A percentile compares a stretch with the other conserved stretches of the same genome.
Conservation (phyloP, 2,329 filamentous ascomycete genomes). For the Diaporthe citri region DNA sequence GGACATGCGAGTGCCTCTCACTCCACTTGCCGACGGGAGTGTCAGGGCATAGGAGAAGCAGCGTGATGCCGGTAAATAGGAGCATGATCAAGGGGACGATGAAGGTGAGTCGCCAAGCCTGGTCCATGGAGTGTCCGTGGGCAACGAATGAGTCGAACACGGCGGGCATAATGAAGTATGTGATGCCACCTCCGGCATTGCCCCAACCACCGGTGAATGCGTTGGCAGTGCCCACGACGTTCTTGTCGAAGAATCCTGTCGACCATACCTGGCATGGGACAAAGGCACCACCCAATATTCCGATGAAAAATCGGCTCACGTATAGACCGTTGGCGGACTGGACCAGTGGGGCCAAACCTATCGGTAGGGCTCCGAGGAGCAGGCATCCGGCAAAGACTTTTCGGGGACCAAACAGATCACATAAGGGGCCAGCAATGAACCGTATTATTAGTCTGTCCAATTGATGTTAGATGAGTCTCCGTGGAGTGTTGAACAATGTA, state of each 20-base stretch:
- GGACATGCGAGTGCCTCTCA: conserved; percentile 63
- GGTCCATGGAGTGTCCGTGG: conserved; percentile 70
- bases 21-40: conserved; percentile 87
- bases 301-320: conserved; percentile 82
- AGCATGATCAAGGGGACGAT: conserved; percentile 86
- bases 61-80: conserved; percentile 71
- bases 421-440: conserved; percentile 83
- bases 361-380: conserved; percentile 83
- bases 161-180: conserved; percentile 94
- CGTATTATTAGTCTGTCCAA: conserved; percentile 76
- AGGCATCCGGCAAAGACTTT: conserved; percentile 83
- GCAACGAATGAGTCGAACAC: conserved; percentile 82
- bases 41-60: conserved; percentile 82
- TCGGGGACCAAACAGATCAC: conserved; percentile 86
- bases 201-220: conserved; percentile 87
- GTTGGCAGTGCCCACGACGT: conserved; percentile 90
- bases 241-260: conserved; percentile 94
- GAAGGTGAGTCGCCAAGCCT: conserved; percentile 88
- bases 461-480: not conserved
- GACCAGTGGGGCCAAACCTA: conserved; percentile 84
- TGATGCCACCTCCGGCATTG: conserved; percentile 90
- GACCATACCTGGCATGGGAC: conserved; percentile 94
- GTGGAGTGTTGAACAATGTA: not conserved
- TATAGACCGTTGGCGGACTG: conserved; percentile 77
- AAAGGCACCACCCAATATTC: conserved; percentile 82